These are phyloP conservation scores for Boletus bicolor DNA, from an alignment of 768 basidiomycete species.

Conservation along the genomic window DNA sequence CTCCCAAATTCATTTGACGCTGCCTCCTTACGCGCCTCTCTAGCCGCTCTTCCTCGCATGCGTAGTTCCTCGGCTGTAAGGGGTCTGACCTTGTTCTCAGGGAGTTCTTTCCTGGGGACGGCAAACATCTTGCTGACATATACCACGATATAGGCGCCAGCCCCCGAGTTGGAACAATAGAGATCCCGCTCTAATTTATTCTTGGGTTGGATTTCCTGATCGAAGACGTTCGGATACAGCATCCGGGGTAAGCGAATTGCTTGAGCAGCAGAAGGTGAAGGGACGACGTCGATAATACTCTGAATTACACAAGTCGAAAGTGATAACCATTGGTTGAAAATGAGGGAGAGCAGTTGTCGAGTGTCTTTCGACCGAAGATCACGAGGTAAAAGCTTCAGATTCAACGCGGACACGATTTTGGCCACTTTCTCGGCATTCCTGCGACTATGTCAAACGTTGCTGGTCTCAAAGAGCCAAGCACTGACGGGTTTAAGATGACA, in stretches of 20 bases:
- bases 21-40: slow-evolving; percentile 38
- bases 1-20: slow-evolving; percentile 24
- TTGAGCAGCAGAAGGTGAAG: slow-evolving; percentile 81
- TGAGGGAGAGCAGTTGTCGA: slow-evolving; percentile 74
- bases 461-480: slow-evolving; percentile 16
- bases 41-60: slow-evolving; percentile 53
- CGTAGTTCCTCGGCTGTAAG: slow-evolving; percentile 85
- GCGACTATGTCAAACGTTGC: slow-evolving; percentile 12
- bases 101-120: slow-evolving; percentile 73
- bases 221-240: slow-evolving; percentile 77
- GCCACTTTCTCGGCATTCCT: slow-evolving; percentile 87
- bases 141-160: slow-evolving; percentile 64
- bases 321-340: slow-evolving; percentile 96
- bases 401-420: slow-evolving; percentile 83
- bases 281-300: slow-evolving; percentile 89
- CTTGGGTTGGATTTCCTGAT: slow-evolving; percentile 55
- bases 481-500: slow-evolving; percentile 84
- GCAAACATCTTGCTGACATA: slow-evolving; percentile 99
- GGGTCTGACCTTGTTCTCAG: slow-evolving; percentile 76
- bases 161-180: slow-evolving; percentile 61
- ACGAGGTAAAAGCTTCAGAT: slow-evolving; percentile 79
- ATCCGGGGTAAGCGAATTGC: slow-evolving; percentile 83
- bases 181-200: slow-evolving; percentile 84
- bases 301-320: slow-evolving; percentile 92
- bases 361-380: slow-evolving; percentile 92